Evolutionary conservation across 495 filamentous ascomycete species (phyloP).

Genomic region (Aspergillus bertholletiae): DNA sequence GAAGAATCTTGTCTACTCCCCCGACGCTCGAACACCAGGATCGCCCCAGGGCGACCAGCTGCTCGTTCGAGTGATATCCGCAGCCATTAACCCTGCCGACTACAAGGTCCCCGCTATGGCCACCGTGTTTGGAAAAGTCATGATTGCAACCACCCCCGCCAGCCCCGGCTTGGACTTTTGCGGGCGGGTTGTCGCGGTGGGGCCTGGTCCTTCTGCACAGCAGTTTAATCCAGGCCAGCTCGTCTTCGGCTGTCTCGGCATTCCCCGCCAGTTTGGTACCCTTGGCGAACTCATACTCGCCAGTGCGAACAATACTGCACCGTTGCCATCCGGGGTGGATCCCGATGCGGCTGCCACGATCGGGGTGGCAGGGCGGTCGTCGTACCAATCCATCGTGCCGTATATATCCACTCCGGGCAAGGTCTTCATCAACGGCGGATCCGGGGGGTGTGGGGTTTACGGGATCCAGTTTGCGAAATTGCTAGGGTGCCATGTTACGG

Average conservation of each 20-base stretch:
- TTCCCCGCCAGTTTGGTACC: constrained; percentile 45
- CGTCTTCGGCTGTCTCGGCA: constrained; percentile 50
- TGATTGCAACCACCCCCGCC: constrained; percentile 44
- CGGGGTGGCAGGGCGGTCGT: constrained; percentile 54
- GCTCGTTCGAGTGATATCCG: constrained; percentile 53
- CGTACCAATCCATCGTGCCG: constrained; percentile 56
- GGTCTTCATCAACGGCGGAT: constrained; percentile 67
- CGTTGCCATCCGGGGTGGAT: constrained; percentile 49
- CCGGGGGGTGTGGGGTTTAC: constrained; percentile 59
- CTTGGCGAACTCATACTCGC: constrained; percentile 50
- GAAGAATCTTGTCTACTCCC: no score
- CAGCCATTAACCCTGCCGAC: constrained; percentile 66
- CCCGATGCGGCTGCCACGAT: constrained; percentile 49
- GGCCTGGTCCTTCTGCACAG: constrained; percentile 26
- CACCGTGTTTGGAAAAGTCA: constrained; percentile 32
- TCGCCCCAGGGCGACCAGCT: no score
- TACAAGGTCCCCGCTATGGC: constrained; percentile 62
- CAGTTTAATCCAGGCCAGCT: constrained; percentile 46
- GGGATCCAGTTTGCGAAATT: constrained; percentile 65
- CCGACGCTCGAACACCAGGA: no score
- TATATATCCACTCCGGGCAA: constrained; percentile 50
- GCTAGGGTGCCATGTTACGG: constrained; percentile 60
- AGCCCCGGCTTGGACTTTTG: constrained; percentile 63
- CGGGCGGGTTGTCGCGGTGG: constrained; percentile 53
- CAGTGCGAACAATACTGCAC: constrained; percentile 18